A percentile compares a stretch with the other conserved stretches of the same genome.
Conservation (phyloP, 2,329 filamentous ascomycete genomes). For the Exophiala alcalophila region DNA sequence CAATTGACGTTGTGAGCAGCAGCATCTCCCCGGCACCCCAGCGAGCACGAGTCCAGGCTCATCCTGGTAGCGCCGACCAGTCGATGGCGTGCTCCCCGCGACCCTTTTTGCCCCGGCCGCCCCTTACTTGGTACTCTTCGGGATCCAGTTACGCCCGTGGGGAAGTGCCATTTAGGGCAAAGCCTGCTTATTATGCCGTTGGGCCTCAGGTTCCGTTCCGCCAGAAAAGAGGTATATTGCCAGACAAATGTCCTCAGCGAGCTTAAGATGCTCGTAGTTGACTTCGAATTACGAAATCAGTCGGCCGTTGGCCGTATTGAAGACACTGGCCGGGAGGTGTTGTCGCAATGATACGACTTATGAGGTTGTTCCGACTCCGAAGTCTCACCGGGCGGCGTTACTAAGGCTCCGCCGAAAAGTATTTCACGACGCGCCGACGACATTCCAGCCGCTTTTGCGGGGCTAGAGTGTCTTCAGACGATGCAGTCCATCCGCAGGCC, state of each 20-base stretch:
- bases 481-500: not conserved
- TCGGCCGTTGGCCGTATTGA: no score
- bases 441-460: not conserved
- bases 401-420: constrained; percentile 5
- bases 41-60: not conserved
- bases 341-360: no score
- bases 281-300: no score
- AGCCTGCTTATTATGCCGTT: no score
- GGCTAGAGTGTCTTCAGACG: not conserved
- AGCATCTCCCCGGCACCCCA: no score
- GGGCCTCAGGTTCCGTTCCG: no score
- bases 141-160: not conserved
- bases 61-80: not conserved
- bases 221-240: no score
- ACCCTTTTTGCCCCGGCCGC: no score
- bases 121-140: not conserved
- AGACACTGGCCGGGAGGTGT: no score
- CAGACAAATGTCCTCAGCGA: no score
- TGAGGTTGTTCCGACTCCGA: constrained; percentile 3
- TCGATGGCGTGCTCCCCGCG: constrained; percentile 1
- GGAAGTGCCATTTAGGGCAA: not conserved
- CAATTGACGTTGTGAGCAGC: no score
- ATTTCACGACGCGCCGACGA: not conserved
- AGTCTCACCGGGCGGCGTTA: constrained; percentile 3
- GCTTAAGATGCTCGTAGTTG: no score